Evolutionary conservation across 768 basidiomycete species (phyloP), one percentile per base, ranked within the genome.

Genomic region (Rhizopogon vulgaris): DNA sequence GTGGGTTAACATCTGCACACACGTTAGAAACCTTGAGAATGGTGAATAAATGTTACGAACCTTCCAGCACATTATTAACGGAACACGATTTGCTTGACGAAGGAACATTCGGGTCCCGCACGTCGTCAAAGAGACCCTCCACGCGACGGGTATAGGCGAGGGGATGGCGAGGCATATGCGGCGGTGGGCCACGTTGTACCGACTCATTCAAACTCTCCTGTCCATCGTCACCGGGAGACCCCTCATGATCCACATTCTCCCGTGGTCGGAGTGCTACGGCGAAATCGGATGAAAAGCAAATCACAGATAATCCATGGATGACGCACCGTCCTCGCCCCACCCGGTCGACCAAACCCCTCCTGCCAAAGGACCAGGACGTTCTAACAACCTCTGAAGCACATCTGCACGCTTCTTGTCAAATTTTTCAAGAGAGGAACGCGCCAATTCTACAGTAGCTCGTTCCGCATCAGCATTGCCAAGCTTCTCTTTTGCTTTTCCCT

Each of bases 1-100:
- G 65, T 3, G 78, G 71, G 10, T 63, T 50, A 14, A 82, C 55
- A 55, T 83, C 81, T 84, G 58, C 18, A 48, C 25, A 42, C 4
- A 18, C 6, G n/a, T 1, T 51, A 52, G 6, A 38, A 60, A 63
- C 63, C 60, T 54, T 52, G 17, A 64, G 61, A 18, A 61, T 37
- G 37, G 6, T 56, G 1, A 17, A 38, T 28, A 2, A 24, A 46
- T 22, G 6, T 22, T 9, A 46, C 30, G 14, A 22, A 46, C 45
- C 45, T 46, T 46, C 30, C 32, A 46, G 18, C 22, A 46, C 14
- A 9, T 46, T 34, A 6, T 46, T 46, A 11, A 22, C 10, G 14
- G 30, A 24, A 12, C 14, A 15, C 18, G 12, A 14, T 46, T 32
- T 14, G 8, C 32, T 24, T 15, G 45, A 34, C 15, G 43, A 32